These are phyloP conservation scores for Citrus unshiu DNA, from an alignment of 345 rosid species.

Conservation along the genomic window DNA sequence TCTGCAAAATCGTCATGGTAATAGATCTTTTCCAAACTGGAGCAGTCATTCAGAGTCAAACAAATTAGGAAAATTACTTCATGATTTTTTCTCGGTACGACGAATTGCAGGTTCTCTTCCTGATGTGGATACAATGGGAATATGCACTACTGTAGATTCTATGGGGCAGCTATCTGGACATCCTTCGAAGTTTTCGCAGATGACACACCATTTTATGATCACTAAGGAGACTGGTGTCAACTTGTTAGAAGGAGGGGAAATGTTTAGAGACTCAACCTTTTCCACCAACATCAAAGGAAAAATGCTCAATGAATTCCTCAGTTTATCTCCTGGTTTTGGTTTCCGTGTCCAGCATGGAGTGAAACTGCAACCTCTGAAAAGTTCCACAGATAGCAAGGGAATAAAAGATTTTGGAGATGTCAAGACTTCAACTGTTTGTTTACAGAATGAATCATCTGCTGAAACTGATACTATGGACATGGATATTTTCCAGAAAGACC, in stretches of 20 bases:
- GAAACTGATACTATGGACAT: conserved; percentile 74
- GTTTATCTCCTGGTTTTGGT: conserved; percentile 39
- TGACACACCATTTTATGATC: conserved; percentile 33
- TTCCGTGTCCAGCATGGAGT: conserved; percentile 41
- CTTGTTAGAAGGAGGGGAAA: conserved; percentile 37
- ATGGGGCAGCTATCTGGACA: conserved; percentile 23
- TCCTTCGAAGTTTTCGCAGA: conserved; percentile 33
- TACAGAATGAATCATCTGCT: conserved; percentile 55
- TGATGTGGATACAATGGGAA: conserved; percentile 47
- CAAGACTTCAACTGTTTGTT: conserved; percentile 24
- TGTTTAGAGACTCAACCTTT: conserved; percentile 33
- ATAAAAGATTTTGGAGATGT: conserved; percentile 24
- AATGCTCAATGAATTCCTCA: conserved; percentile 36
- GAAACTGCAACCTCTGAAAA: conserved; percentile 50
- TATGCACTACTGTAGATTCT: conserved; percentile 43
- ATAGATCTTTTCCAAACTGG: conserved; percentile 21
- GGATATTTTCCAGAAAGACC: conserved; percentile 41
- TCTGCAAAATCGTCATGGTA: conserved; percentile 15
- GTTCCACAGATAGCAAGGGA: conserved; percentile 49
- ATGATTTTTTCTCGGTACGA: conserved; percentile 25
- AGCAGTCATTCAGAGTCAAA: conserved; percentile 7
- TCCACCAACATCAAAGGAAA: conserved; percentile 44
- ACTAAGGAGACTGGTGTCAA: conserved; percentile 35
- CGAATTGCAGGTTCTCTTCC: conserved; percentile 18
- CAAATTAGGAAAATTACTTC: conserved; percentile 14